A percentile compares a stretch with the other conserved stretches of the same genome.
Conservation (phyloP, 768 basidiomycete species). For the Fibroporia radiculosa region DNA sequence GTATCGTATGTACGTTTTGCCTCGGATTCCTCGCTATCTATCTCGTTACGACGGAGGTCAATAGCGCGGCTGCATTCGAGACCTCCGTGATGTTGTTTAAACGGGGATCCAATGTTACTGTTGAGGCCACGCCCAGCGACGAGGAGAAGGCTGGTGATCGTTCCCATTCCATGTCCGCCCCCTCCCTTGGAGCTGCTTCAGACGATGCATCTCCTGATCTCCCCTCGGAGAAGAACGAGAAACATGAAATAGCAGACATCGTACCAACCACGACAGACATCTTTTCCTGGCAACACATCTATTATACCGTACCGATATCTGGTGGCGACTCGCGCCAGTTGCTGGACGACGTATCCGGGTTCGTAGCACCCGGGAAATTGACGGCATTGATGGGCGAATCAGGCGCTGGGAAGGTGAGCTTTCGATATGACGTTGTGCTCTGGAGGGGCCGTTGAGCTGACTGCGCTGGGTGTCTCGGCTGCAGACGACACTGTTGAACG, state of each 20-base stretch:
- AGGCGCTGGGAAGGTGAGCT: conserved; percentile 36
- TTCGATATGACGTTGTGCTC: neutral
- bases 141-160: conserved; percentile 1
- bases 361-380: conserved; percentile 72
- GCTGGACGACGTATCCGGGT: conserved; percentile 70
- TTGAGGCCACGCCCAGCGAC: conserved; percentile 1
- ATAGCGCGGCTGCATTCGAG: conserved; percentile 28
- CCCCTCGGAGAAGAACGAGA: too few species aligned
- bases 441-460: neutral
- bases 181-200: neutral
- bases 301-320: conserved; percentile 54
- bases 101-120: conserved; percentile 36
- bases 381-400: conserved; percentile 72
- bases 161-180: neutral
- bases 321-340: conserved; percentile 39
- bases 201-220: too few species aligned
- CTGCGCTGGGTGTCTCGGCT: too few species aligned
- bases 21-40: conserved; percentile 47
- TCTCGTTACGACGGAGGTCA: conserved; percentile 51
- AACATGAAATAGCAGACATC: too few species aligned
- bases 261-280: too few species aligned
- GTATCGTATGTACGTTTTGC: conserved; percentile 62
- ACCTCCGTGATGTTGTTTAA: conserved; percentile 56
- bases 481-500: conserved; percentile 46
- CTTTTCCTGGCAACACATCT: conserved; percentile 75